Conservation (phyloP, 1,284 basidiomycete species). For the Hemileccinum hortonii region DNA sequence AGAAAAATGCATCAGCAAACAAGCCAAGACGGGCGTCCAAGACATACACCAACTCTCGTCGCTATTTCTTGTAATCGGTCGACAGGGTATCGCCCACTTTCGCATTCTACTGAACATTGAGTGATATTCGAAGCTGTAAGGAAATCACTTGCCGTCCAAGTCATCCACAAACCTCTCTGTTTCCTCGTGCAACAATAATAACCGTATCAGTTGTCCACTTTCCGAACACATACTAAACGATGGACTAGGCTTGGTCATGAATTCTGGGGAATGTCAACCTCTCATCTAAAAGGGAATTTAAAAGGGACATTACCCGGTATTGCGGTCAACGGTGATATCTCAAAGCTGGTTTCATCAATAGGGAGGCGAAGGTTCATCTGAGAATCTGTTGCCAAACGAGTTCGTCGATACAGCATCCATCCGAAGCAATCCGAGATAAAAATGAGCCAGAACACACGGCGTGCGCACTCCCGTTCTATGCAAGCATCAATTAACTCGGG, state of each 20-base stretch:
- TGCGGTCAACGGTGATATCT: constrained; percentile 59
- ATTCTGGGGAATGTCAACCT: constrained; percentile 46
- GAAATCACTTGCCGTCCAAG: constrained; percentile 24
- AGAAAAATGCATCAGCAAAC: constrained; percentile 6
- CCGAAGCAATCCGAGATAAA: constrained; percentile 54
- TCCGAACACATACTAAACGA: constrained; percentile 47
- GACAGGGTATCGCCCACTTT: constrained; percentile 22
- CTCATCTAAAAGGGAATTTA: background rate
- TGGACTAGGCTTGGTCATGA: constrained; percentile 59
- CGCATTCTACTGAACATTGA: constrained; percentile 21
- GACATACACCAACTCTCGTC: constrained; percentile 25
- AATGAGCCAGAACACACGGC: constrained; percentile 77
- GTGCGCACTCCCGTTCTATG: constrained; percentile 68
- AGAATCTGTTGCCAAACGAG: constrained; percentile 46
- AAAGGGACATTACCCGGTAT: constrained; percentile 50
- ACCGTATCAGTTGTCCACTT: constrained; percentile 68
- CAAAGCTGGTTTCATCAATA: constrained; percentile 74
- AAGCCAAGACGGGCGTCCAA: background rate
- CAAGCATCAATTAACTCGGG: constrained; percentile 55
- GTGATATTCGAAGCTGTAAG: background rate
- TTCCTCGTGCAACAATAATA: constrained; percentile 60
- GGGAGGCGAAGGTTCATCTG: constrained; percentile 68
- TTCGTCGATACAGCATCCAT: constrained; percentile 51
- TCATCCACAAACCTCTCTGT: constrained; percentile 50
- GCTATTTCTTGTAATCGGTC: constrained; percentile 28